phyloP scores from a whole-genome alignment of 2,329 filamentous ascomycete genomes.

The Rhynchosporium secalis region DNA sequence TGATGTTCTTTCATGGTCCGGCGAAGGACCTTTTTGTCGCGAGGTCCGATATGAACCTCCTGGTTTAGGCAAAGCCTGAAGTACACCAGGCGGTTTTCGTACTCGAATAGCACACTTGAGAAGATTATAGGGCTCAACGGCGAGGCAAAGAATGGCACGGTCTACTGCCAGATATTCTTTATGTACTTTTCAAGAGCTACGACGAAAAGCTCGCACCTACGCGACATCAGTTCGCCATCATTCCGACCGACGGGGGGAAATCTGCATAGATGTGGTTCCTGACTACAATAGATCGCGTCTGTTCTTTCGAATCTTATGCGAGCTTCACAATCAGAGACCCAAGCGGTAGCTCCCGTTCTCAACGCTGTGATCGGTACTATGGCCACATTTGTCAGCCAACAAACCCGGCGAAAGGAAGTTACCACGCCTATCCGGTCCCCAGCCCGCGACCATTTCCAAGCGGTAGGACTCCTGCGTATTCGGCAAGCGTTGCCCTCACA shows the following conservation, averaged over 20 bases:
- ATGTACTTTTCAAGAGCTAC: neutral
- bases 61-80: neutral
- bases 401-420: neutral
- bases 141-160: neutral
- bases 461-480: conserved; percentile 10
- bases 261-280: conserved; percentile 1
- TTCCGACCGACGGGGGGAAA: neutral
- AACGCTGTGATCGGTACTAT: neutral
- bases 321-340: conserved; percentile 10
- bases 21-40: conserved; percentile 2
- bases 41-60: neutral
- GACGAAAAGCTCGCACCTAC: neutral
- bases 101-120: neutral
- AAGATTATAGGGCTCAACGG: conserved; percentile 2
- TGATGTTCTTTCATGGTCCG: neutral
- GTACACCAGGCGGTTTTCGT: conserved; percentile 8
- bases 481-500: neutral
- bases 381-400: too few relatives aligned
- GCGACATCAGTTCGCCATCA: neutral
- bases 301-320: neutral
- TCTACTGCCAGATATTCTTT: neutral
- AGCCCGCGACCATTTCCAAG: neutral
- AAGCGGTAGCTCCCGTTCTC: conserved; percentile 14
- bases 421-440: neutral
- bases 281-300: conserved; percentile 4